Conservation (phyloP, 495 filamentous ascomycete genomes). For the Hypoxylon trugodes region DNA sequence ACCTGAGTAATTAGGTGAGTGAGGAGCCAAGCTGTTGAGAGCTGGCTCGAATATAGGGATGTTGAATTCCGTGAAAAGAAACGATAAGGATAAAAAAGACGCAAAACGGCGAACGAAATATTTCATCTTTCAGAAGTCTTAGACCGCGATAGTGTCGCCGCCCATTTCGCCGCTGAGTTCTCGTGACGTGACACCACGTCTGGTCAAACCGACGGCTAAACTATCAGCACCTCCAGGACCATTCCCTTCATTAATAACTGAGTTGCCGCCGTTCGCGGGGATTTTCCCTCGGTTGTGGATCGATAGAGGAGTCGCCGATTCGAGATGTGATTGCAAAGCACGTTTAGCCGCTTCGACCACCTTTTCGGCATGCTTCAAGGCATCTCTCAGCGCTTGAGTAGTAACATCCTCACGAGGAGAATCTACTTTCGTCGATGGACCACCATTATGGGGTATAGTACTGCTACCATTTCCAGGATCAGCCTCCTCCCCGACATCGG, state of each 20-base stretch:
- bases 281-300: not conserved
- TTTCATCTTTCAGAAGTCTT: slow-evolving; percentile 7
- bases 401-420: slow-evolving; percentile 36
- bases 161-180: slow-evolving; percentile 64
- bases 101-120: not conserved
- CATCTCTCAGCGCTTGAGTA: slow-evolving; percentile 44
- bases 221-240: not conserved
- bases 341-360: slow-evolving; percentile 47
- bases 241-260: not conserved
- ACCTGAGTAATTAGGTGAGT: not conserved
- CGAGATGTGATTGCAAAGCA: slow-evolving; percentile 48
- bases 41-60: slow-evolving; percentile 25
- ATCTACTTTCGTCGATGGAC: slow-evolving; percentile 2
- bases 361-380: slow-evolving; percentile 50
- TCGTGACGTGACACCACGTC: slow-evolving; percentile 56
- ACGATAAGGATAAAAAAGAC: not conserved
- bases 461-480: slow-evolving; percentile 28
- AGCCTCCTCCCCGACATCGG: slow-evolving; percentile 13
- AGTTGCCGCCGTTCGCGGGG: not conserved
- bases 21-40: slow-evolving; percentile 28
- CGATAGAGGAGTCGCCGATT: slow-evolving; percentile 6
- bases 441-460: not conserved
- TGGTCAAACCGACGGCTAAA: slow-evolving; percentile 32
- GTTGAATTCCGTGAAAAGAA: slow-evolving; percentile 34
- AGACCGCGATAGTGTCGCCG: slow-evolving; percentile 53